Conservation (phyloP, 202 grass and related monocot species). For the Saccharum hybrid region DNA sequence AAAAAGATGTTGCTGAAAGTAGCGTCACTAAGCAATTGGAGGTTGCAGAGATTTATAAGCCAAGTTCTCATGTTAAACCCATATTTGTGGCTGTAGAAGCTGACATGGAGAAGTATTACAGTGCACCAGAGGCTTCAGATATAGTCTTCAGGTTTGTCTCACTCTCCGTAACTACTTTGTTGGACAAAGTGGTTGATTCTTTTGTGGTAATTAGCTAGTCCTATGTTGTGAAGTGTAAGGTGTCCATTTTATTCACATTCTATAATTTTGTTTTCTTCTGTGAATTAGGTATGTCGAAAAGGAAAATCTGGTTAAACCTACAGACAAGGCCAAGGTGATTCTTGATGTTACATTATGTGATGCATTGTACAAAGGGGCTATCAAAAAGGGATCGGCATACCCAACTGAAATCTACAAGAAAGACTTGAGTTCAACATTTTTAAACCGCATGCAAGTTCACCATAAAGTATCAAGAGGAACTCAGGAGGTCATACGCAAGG, state of each 20-base stretch:
- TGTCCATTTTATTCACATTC: constrained; percentile 6
- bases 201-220: background rate
- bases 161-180: background rate
- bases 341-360: constrained; percentile 83
- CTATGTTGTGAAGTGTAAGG: background rate
- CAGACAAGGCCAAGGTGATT: constrained; percentile 71
- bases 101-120: constrained; percentile 82
- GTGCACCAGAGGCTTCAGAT: constrained; percentile 75
- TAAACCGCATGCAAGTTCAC: constrained; percentile 90
- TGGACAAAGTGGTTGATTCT: background rate
- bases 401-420: constrained; percentile 91
- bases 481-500: constrained; percentile 72
- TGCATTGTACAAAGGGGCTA: constrained; percentile 89
- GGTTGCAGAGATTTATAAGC: constrained; percentile 80
- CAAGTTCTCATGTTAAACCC: constrained; percentile 84
- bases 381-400: constrained; percentile 83
- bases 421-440: constrained; percentile 72
- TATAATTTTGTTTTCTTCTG: constrained; percentile 31
- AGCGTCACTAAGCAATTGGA: constrained; percentile 70
- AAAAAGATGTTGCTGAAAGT: constrained; percentile 52
- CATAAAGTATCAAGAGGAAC: constrained; percentile 73
- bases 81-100: constrained; percentile 76
- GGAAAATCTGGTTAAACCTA: constrained; percentile 92
- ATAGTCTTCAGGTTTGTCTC: constrained; percentile 76
- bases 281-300: constrained; percentile 85